phyloP scores from a whole-genome alignment of 257 asterid genomes.

The Jaltomata sinuosa region DNA sequence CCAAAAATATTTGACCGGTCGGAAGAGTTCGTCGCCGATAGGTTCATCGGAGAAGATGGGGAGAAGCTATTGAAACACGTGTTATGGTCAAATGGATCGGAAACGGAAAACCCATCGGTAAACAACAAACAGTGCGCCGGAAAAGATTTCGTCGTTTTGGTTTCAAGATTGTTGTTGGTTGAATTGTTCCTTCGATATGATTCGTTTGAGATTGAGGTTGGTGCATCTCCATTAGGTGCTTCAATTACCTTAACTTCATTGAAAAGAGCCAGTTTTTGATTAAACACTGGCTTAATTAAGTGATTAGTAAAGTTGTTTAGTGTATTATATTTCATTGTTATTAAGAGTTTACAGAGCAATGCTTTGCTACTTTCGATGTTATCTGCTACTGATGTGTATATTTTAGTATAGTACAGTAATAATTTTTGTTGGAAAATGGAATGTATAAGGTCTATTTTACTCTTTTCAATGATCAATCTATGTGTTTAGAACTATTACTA shows the following conservation, averaged over 20 bases:
- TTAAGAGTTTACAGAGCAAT: background rate
- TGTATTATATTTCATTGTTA: background rate
- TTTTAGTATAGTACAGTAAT: background rate
- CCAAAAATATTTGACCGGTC: slow-evolving; percentile 67
- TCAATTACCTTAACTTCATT: slow-evolving; percentile 61
- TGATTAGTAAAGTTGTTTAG: background rate
- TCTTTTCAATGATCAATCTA: background rate
- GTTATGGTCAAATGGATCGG: slow-evolving; percentile 87
- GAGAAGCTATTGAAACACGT: slow-evolving; percentile 59
- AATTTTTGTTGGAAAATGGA: background rate
- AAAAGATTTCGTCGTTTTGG: slow-evolving; percentile 77
- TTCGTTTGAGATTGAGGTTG: slow-evolving; percentile 61
- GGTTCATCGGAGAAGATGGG: slow-evolving; percentile 67
- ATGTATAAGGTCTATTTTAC: background rate
- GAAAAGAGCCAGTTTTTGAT: slow-evolving; percentile 51
- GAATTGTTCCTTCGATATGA: slow-evolving; percentile 81
- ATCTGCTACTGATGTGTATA: background rate
- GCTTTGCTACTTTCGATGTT: background rate
- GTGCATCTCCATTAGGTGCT: slow-evolving; percentile 51
- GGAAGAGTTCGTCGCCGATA: slow-evolving; percentile 61
- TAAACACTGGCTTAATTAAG: background rate
- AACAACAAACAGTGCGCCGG: slow-evolving; percentile 88
- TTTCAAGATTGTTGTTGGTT: slow-evolving; percentile 59
- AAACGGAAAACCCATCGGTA: slow-evolving; percentile 37
- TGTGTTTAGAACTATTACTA: background rate